Evolutionary conservation across 352 stramenopile genomes (phyloP), one percentile per base, ranked within the genome.

Genomic region (Globisporangium barbulae): DNA sequence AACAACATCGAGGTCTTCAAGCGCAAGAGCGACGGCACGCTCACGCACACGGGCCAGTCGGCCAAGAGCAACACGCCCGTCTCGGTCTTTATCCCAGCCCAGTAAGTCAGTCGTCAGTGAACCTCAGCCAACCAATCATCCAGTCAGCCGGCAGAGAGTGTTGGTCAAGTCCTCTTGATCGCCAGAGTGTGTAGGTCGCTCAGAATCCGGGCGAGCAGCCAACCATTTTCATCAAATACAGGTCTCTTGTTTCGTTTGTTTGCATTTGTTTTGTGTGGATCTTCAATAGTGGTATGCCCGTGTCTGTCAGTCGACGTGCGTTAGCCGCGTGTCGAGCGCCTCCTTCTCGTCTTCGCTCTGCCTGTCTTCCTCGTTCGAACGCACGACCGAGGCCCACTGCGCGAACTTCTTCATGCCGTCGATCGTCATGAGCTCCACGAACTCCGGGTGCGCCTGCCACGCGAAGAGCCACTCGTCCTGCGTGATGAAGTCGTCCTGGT

Each of bases 351-450:
- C 68, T 4, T 69, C 69, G 12, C 77, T 64, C 30, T 64, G 55
- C 25, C 67, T 52, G 25, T 65, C 62, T 17, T 75, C 66, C 28
- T 65, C 67, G 8, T 55, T 70, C 17, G 61, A 65, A 30, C 74
- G 71, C 4, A 90, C 81, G 22, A 90, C 79, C 0, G 81, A 87
- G 12, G 83, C 83, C 83, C 83, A 90, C 57, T 91, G 81, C 28
- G 81, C 79, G 55, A 94, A 82, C 60, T 94, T 94, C 59, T 89
- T 89, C 83, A 94, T 90, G 17, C 83, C 85, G 53, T 94, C 85
- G 54, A 94, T 90, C 0, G 85, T 92, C 75, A 94, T 74, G 48
- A 94, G 70, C 64, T 94, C 85, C 6, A 94, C 83, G 33, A 94
- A 89, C 61, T 94, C 85, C 2, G 85, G 85, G 52, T 92, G 85